Percentiles rank a stretch among this genome's conserved stretches.
Conservation (phyloP, 345 rosid genomes). For the Eucalyptus decipiens region DNA sequence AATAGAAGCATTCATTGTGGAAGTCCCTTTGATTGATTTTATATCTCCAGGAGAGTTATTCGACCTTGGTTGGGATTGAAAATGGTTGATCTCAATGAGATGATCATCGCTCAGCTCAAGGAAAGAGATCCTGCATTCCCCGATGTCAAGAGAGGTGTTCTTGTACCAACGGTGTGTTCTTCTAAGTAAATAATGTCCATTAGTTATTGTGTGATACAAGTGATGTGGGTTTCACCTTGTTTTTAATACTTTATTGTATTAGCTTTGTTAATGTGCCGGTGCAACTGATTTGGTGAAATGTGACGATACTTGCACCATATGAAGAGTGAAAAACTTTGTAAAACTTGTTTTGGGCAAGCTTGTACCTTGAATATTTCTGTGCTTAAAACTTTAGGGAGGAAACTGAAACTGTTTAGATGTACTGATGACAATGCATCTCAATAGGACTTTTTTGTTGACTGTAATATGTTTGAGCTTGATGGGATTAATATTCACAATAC, state of each 20-base stretch:
- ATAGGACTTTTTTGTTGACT: neutral
- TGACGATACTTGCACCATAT: neutral
- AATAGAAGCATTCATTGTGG: neutral
- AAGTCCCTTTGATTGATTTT: neutral
- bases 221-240: neutral
- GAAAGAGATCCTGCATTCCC: slow-evolving; percentile 74
- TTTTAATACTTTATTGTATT: neutral
- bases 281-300: neutral
- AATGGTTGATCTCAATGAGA: slow-evolving; percentile 83
- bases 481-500: neutral
- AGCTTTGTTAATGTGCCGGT: neutral
- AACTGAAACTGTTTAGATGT: neutral
- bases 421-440: neutral
- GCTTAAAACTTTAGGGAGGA: neutral
- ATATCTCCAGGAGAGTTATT: slow-evolving; percentile 65
- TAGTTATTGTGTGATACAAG: neutral
- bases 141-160: slow-evolving; percentile 52
- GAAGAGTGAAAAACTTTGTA: neutral
- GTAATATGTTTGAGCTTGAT: neutral
- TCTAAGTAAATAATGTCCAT: neutral
- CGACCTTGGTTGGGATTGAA: slow-evolving; percentile 94
- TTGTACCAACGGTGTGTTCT: slow-evolving; percentile 56
- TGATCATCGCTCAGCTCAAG: slow-evolving; percentile 73
- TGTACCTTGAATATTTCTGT: neutral
- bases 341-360: neutral